Percentiles rank a stretch among this genome's conserved stretches.
phyloP scores from a whole-genome alignment of 352 stramenopile species.

The Globisporangium spiculum region DNA sequence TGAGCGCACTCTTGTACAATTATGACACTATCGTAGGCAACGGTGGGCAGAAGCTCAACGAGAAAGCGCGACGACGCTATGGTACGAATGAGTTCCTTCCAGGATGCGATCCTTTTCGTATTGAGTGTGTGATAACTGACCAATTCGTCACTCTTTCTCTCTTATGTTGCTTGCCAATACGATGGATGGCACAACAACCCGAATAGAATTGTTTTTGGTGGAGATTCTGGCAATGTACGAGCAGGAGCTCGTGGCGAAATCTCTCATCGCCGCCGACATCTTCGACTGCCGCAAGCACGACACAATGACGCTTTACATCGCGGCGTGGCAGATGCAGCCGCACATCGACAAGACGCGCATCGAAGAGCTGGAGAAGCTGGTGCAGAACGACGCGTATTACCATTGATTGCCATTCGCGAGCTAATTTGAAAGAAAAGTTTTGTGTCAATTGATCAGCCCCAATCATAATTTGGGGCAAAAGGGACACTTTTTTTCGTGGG shows the following conservation, averaged over 20 bases:
- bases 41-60: constrained; percentile 27
- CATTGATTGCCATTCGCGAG: constrained; percentile 8
- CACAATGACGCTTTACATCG: constrained; percentile 70
- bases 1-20: constrained; percentile 34
- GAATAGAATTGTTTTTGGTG: constrained; percentile 52
- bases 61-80: constrained; percentile 38
- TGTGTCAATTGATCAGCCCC: neutral
- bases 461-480: neutral
- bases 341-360: constrained; percentile 61
- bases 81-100: constrained; percentile 25
- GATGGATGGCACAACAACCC: neutral
- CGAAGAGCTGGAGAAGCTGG: constrained; percentile 57
- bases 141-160: neutral
- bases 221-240: constrained; percentile 78
- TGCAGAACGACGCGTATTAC: constrained; percentile 68
- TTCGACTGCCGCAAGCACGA: constrained; percentile 71
- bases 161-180: neutral
- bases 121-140: neutral
- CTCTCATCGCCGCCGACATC: constrained; percentile 65
- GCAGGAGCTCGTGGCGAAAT: constrained; percentile 73
- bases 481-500: neutral
- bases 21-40: constrained; percentile 12
- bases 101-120: neutral
- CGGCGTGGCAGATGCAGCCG: constrained; percentile 86
- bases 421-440: neutral